Conservation (phyloP, 2,329 filamentous ascomycete species). For the Apiospora sp. region DNA sequence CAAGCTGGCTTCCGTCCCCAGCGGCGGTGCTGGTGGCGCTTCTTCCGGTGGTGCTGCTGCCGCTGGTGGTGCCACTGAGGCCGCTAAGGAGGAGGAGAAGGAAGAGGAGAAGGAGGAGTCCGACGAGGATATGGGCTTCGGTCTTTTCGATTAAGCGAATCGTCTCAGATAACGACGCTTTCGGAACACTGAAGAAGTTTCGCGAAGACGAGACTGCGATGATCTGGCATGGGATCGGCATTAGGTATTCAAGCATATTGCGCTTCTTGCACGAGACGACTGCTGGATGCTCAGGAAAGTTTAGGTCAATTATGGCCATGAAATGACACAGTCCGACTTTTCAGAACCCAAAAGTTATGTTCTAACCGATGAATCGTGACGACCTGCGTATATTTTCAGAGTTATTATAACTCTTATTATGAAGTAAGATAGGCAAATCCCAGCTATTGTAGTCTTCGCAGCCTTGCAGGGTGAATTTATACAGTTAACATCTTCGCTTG, state of each 20-base stretch:
- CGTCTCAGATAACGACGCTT: constrained; percentile 25
- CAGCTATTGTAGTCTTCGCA: neutral
- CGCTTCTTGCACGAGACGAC: constrained; percentile 33
- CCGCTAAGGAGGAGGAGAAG: constrained; percentile 70
- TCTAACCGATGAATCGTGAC: neutral
- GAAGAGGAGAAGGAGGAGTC: constrained; percentile 77
- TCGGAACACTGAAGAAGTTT: constrained; percentile 37
- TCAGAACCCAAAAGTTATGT: neutral
- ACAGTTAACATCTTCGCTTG: no score
- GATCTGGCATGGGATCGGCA: constrained; percentile 41
- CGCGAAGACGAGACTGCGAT: constrained; percentile 37
- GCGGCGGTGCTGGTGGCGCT: constrained; percentile 81
- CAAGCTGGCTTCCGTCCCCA: constrained; percentile 98
- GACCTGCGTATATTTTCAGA: neutral
- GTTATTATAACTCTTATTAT: neutral
- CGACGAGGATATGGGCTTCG: constrained; percentile 80
- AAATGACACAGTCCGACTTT: constrained; percentile 26
- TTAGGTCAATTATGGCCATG: constrained; percentile 18
- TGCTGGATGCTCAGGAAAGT: constrained; percentile 22
- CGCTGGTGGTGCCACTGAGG: constrained; percentile 68
- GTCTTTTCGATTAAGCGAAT: constrained; percentile 74
- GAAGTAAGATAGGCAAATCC: neutral
- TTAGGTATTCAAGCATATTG: constrained; percentile 37
- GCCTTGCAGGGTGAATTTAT: neutral
- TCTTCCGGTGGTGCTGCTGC: constrained; percentile 73